These are phyloP conservation scores for Benincasa hispida DNA, from an alignment of 306 rosid species.

Conservation along the genomic window DNA sequence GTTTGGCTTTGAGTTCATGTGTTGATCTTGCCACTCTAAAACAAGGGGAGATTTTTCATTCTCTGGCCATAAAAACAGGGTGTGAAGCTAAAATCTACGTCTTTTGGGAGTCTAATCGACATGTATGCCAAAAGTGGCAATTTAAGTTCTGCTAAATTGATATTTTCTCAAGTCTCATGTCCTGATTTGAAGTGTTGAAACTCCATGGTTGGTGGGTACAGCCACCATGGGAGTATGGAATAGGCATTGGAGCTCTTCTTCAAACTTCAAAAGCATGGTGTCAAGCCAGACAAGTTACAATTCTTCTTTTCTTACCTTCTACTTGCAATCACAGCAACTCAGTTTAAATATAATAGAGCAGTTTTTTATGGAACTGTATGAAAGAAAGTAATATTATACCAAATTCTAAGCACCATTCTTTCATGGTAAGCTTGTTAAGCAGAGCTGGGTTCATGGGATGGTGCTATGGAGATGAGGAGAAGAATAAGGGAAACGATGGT, in stretches of 20 bases:
- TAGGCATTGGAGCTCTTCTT: conserved; percentile 48
- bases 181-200: conserved; percentile 86
- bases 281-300: conserved; percentile 62
- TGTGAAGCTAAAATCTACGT: conserved; percentile 47
- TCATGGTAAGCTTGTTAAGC: conserved; percentile 69
- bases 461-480: conserved; percentile 48
- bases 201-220: conserved; percentile 83
- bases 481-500: conserved; percentile 32
- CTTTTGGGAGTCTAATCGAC: conserved; percentile 68
- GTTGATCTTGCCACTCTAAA: conserved; percentile 59
- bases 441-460: conserved; percentile 52
- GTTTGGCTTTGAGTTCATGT: conserved; percentile 58
- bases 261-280: conserved; percentile 36
- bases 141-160: conserved; percentile 35
- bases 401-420: conserved; percentile 72
- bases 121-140: conserved; percentile 77
- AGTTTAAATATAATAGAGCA: conserved; percentile 45
- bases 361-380: conserved; percentile 55
- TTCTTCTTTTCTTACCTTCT: conserved; percentile 56
- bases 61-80: conserved; percentile 51
- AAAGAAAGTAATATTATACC: conserved; percentile 37
- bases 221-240: conserved; percentile 62
- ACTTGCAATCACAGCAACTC: conserved; percentile 56
- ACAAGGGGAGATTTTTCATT: conserved; percentile 78
- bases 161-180: conserved; percentile 38